Base-by-base conservation (phyloP, 441 rosid genomes). In the Arabidopsis lyrata region DNA sequence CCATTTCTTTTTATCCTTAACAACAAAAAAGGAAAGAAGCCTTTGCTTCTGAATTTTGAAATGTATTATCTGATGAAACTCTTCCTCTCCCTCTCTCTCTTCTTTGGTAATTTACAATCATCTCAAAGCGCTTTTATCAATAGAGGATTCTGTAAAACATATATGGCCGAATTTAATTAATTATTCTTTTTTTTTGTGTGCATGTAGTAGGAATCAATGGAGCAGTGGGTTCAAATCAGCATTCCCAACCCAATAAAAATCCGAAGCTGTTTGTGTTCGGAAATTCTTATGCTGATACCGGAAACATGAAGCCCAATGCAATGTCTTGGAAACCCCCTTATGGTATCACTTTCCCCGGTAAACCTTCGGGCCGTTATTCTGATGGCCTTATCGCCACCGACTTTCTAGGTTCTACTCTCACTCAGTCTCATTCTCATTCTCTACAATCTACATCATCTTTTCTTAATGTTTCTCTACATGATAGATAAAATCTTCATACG, bases 311-410 rank as follows among this genome's bases (percentile, higher is more conserved):
- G 47, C 63, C 3, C 60, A 38, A 0, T 0, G 38, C 76, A 13
- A 34, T 58, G 8, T 76, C 85, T 5, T 88, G 93, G 96, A 77
- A 74, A 44, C 44, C 50, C 5, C 96, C 92, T 0, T 88, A 87
- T 18, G 93, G 93, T 6, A 45, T 65, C 68, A 80, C 89, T 39
- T 90, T 75, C 63, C 96, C 93, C 1, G 85, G 92, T 1, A 76
- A 81, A 76, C 96, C 96, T 0, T 48, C 84, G 20, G 93, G 96
- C n/a, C 87, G 91, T 29, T 90, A 83, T 80, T 90, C 90, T 1
- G 90, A 90, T 42, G 96, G 96, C 12, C 86, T 81, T n/a, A 80
- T 84, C 73, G 77, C 84, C 69, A 88, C 93, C 0, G 92, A 90
- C 76, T 84, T 77, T 35, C 56, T 90, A 8, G 93, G 93, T 88